phyloP scores from a whole-genome alignment of 2,329 filamentous ascomycete genomes.

The Coniochaeta pulveracea region DNA sequence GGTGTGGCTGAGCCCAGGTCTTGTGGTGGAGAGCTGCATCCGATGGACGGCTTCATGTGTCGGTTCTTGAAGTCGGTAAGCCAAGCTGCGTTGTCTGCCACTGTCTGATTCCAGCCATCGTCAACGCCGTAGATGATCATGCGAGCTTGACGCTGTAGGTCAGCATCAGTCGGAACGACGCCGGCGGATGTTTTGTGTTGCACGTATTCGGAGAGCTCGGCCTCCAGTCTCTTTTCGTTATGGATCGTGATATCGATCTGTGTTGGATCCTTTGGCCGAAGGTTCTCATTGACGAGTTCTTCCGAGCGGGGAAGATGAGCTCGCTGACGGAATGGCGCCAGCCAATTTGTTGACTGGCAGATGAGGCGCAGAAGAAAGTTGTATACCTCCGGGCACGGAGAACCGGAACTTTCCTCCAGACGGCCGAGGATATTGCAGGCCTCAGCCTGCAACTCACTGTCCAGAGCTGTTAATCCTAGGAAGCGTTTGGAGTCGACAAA shows the following conservation, averaged over 20 bases:
- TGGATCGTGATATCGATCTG: conserved; percentile 49
- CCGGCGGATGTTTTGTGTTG: conserved; percentile 30
- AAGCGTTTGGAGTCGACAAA: conserved; percentile 39
- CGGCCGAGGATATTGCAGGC: conserved; percentile 45
- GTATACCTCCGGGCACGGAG: conserved; percentile 36
- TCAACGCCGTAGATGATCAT: conserved; percentile 52
- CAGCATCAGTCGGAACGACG: conserved; percentile 37
- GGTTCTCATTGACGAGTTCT: conserved; percentile 35
- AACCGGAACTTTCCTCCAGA: conserved; percentile 39
- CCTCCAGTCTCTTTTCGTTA: conserved; percentile 44
- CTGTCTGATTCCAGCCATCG: conserved; percentile 54
- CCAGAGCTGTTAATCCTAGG: conserved; percentile 47
- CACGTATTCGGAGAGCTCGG: conserved; percentile 42
- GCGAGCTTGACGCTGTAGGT: conserved; percentile 44
- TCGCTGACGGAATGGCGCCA: conserved; percentile 42
- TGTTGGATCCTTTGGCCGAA: conserved; percentile 39
- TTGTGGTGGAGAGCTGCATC: too few species aligned
- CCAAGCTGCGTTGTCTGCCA: conserved; percentile 44
- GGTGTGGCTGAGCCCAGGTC: too few species aligned
- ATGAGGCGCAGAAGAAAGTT: conserved; percentile 46
- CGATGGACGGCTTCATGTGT: conserved; percentile 19
- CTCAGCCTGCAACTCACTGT: conserved; percentile 47
- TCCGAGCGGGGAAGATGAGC: conserved; percentile 46
- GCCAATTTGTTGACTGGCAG: conserved; percentile 38
- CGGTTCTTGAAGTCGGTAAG: conserved; percentile 39